Percentiles rank a stretch among this genome's conserved stretches.
These are phyloP conservation scores for Termitomyces sp. DNA, from an alignment of 768 basidiomycete genomes.

Conservation along the genomic window DNA sequence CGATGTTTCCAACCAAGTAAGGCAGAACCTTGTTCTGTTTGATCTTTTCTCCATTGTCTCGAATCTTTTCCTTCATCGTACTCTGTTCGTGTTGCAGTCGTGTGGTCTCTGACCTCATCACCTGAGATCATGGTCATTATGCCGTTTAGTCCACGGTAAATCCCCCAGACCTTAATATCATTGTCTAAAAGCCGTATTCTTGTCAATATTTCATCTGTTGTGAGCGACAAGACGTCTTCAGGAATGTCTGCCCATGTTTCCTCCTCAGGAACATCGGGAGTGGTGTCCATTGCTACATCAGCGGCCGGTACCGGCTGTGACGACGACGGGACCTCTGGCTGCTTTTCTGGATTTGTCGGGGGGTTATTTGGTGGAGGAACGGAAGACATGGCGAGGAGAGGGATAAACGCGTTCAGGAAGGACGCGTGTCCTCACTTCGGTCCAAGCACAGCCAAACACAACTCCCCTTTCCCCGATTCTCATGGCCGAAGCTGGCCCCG, in stretches of 20 bases:
- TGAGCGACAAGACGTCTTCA: slow-evolving; percentile 73
- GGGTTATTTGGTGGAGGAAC: slow-evolving; percentile 52
- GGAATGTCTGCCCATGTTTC: slow-evolving; percentile 94
- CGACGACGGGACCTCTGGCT: slow-evolving; percentile 37
- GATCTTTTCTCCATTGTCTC: slow-evolving; percentile 96
- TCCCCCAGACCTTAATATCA: slow-evolving; percentile 76
- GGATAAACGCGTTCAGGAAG: slow-evolving; percentile 28
- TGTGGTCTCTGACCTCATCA: slow-evolving; percentile 94
- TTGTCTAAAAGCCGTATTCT: slow-evolving; percentile 94
- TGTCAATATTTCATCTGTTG: slow-evolving; percentile 85
- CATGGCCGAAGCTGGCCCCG: slow-evolving; percentile 38
- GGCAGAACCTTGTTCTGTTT: slow-evolving; percentile 99
- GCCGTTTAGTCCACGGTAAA: not conserved
- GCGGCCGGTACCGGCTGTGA: slow-evolving; percentile 29
- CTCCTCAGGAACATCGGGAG: slow-evolving; percentile 64
- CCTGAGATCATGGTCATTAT: slow-evolving; percentile 43
- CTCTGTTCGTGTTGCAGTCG: slow-evolving; percentile 92
- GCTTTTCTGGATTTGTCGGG: slow-evolving; percentile 50
- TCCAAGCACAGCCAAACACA: slow-evolving; percentile 27
- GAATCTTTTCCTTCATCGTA: slow-evolving; percentile 98
- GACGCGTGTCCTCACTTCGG: slow-evolving; percentile 34
- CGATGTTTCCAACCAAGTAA: slow-evolving; percentile 96
- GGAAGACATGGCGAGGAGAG: slow-evolving; percentile 49
- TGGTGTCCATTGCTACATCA: slow-evolving; percentile 65
- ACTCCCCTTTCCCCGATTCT: slow-evolving; percentile 3